These are phyloP conservation scores for Metschnikowia lachancei DNA, from an alignment of 805 yeast genomes.

Conservation along the genomic window DNA sequence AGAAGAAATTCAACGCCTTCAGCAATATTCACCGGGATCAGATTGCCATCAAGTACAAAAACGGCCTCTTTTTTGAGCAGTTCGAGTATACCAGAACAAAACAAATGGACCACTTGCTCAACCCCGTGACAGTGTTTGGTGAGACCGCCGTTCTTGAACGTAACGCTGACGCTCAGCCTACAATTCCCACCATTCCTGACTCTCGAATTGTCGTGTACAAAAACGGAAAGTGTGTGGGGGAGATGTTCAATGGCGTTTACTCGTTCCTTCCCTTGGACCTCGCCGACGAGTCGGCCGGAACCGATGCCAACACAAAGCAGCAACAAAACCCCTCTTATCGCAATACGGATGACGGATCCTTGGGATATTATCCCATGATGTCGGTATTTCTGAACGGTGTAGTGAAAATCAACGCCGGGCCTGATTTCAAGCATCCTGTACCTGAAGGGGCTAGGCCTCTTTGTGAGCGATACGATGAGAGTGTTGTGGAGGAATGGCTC, in stretches of 20 bases:
- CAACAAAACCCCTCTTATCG: slow-evolving; percentile 38
- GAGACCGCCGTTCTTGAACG: slow-evolving; percentile 60
- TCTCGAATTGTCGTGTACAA: slow-evolving; percentile 69
- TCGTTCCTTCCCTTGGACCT: slow-evolving; percentile 81
- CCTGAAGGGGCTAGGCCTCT: slow-evolving; percentile 47
- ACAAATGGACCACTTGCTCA: slow-evolving; percentile 68
- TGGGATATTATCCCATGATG: slow-evolving; percentile 90
- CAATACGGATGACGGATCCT: slow-evolving; percentile 70
- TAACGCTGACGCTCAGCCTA: slow-evolving; percentile 28
- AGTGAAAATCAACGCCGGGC: slow-evolving; percentile 68
- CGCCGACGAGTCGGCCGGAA: slow-evolving; percentile 35
- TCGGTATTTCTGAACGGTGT: slow-evolving; percentile 79
- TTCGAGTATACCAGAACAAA: slow-evolving; percentile 72
- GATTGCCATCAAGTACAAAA: slow-evolving; percentile 80
- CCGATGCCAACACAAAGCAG: slow-evolving; percentile 29
- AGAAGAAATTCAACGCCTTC: slow-evolving; percentile 9
- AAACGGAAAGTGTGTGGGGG: slow-evolving; percentile 70
- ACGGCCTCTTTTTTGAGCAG: slow-evolving; percentile 76
- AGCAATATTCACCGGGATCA: slow-evolving; percentile 70
- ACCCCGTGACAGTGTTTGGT: slow-evolving; percentile 70
- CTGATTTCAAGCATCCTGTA: slow-evolving; percentile 48
- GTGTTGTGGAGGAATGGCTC: slow-evolving; percentile 73
- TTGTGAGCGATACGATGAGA: slow-evolving; percentile 60
- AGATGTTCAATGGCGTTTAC: slow-evolving; percentile 62
- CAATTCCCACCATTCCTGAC: slow-evolving; percentile 47